phyloP scores from a whole-genome alignment of 2,329 filamentous ascomycete genomes.

The Colletotrichum neosansevieriae region DNA sequence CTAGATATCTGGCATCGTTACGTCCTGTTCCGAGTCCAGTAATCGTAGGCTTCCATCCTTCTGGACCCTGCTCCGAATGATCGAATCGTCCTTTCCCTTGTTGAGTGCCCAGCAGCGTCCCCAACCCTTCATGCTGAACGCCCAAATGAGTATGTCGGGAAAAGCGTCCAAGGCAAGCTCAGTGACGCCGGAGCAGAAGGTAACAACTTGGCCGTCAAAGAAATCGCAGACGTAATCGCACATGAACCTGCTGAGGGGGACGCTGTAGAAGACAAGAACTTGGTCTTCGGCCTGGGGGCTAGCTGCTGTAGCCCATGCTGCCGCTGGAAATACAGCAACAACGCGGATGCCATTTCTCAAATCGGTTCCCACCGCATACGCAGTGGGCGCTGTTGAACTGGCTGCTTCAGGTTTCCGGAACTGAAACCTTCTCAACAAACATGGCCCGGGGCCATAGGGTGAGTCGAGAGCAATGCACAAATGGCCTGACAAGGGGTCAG shows the following conservation, averaged over 20 bases:
- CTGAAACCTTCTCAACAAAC: constrained; percentile 69
- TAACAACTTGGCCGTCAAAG: constrained; percentile 45
- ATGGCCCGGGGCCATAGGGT: constrained; percentile 61
- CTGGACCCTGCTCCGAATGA: constrained; percentile 41
- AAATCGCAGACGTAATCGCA: constrained; percentile 45
- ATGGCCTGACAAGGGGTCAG: constrained; percentile 66
- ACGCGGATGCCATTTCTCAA: constrained; percentile 68
- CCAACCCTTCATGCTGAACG: constrained; percentile 50
- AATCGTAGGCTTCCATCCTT: constrained; percentile 49
- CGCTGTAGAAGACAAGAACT: constrained; percentile 68
- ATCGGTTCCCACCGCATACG: constrained; percentile 70
- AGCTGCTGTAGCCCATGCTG: neutral
- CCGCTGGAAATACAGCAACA: constrained; percentile 66
- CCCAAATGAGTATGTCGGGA: constrained; percentile 52
- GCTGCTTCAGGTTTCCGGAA: constrained; percentile 54
- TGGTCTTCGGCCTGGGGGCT: constrained; percentile 45
- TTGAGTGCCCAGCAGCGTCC: constrained; percentile 49
- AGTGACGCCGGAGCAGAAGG: constrained; percentile 48
- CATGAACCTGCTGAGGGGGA: constrained; percentile 68
- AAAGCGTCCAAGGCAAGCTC: constrained; percentile 50
- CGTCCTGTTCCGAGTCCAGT: constrained; percentile 48
- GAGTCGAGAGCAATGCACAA: constrained; percentile 73
- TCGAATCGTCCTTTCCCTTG: constrained; percentile 40
- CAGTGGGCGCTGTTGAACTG: constrained; percentile 54
- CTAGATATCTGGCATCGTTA: constrained; percentile 45